These are phyloP conservation scores for Trichoderma harzianum DNA, from an alignment of 2,329 filamentous ascomycete species.

Conservation along the genomic window DNA sequence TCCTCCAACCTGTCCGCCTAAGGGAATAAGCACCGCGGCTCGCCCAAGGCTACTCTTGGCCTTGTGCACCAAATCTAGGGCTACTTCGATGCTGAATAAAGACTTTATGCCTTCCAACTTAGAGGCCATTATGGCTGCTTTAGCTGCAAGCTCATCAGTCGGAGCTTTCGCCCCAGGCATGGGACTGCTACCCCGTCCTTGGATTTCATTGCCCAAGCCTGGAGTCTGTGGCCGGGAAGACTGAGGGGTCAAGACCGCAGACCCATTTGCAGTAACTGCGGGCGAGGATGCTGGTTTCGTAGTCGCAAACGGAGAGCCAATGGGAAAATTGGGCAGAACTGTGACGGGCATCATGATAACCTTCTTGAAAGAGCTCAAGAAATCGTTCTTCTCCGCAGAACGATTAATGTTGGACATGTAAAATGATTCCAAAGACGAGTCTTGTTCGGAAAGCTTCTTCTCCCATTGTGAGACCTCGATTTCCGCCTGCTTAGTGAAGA, in stretches of 20 bases:
- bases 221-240: conserved; percentile 52
- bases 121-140: conserved; percentile 95
- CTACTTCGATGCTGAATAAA: conserved; percentile 94
- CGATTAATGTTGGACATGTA: conserved; percentile 95
- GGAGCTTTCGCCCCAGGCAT: conserved; percentile 62
- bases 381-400: conserved; percentile 94
- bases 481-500: conserved; percentile 74
- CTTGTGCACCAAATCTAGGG: conserved; percentile 80
- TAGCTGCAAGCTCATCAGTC: conserved; percentile 88
- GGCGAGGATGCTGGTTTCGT: conserved; percentile 34
- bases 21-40: conserved; percentile 73
- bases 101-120: conserved; percentile 91
- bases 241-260: conserved; percentile 32
- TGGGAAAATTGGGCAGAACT: conserved; percentile 68
- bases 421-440: conserved; percentile 85
- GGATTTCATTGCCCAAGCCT: conserved; percentile 34
- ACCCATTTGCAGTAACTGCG: conserved; percentile 27
- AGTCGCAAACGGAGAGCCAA: conserved; percentile 55
- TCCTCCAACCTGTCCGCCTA: conserved; percentile 76
- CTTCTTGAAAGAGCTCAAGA: conserved; percentile 93
- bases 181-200: conserved; percentile 36
- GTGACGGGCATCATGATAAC: conserved; percentile 99
- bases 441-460: conserved; percentile 84
- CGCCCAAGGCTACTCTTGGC: conserved; percentile 87
- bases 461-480: conserved; percentile 82